Conservation (phyloP, 116 monocot genomes). For the Iris pallida region DNA sequence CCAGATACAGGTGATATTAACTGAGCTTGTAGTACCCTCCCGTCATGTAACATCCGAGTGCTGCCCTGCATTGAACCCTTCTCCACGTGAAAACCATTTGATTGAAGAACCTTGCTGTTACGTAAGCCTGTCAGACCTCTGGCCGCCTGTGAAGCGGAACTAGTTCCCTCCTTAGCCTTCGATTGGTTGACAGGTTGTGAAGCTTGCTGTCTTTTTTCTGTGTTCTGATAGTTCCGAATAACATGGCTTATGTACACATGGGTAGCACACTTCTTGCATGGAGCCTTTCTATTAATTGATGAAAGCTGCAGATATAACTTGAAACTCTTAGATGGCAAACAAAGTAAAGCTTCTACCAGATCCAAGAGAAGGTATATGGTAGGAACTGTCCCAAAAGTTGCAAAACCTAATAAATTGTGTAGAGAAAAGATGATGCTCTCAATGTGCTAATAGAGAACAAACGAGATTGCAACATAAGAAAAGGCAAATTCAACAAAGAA, state of each 20-base stretch:
- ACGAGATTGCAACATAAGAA: not conserved
- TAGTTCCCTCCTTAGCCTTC: constrained; percentile 11
- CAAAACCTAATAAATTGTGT: no score
- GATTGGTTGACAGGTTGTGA: not conserved
- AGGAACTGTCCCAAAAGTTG: no score
- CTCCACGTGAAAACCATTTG: not conserved
- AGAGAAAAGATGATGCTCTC: not conserved
- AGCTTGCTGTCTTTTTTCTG: constrained; percentile 7
- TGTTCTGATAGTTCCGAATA: constrained; percentile 27
- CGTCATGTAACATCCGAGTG: constrained; percentile 10
- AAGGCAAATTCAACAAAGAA: not conserved
- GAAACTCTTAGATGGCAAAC: no score
- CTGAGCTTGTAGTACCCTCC: constrained; percentile 16
- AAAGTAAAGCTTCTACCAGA: no score
- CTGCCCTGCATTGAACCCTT: constrained; percentile 16
- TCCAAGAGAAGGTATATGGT: no score
- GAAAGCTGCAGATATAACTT: constrained; percentile 11
- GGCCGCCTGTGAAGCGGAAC: not conserved
- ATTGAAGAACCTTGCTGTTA: not conserved
- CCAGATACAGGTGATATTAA: constrained; percentile 12
- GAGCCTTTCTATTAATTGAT: constrained; percentile 3
- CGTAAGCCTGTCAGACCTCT: no score
- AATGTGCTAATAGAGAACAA: not conserved
- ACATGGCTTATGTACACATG: constrained; percentile 42
- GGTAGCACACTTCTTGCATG: constrained; percentile 29